These are phyloP conservation scores for Lichenothelia convexa DNA, from an alignment of 495 filamentous ascomycete genomes.

Conservation along the genomic window DNA sequence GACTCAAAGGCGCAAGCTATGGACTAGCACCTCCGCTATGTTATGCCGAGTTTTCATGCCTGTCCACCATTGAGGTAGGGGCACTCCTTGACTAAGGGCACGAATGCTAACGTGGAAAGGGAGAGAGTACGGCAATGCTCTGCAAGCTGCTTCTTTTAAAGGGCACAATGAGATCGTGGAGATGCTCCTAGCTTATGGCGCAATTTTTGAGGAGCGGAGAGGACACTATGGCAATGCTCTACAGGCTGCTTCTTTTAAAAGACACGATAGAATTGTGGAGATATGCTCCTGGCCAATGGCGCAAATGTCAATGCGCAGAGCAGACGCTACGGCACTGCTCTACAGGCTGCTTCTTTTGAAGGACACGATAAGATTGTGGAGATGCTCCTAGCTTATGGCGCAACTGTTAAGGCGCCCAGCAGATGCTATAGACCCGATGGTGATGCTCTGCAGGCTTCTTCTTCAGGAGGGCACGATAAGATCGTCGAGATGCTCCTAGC, in stretches of 20 bases:
- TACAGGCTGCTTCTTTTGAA: conserved; percentile 2
- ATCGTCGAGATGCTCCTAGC: conserved; percentile 3
- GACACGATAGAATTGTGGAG: conserved; percentile 1
- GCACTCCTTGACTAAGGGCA: conserved; percentile 3
- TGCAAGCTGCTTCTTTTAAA: conserved; percentile 2
- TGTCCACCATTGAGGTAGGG: too few relatives aligned
- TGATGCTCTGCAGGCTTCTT: too few relatives aligned
- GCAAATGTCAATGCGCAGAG: conserved; percentile 6
- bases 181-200: conserved; percentile 3
- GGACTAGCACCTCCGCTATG: too few relatives aligned
- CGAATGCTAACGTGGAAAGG: conserved; percentile 5
- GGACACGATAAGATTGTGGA: conserved; percentile 2
- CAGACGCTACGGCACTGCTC: conserved; percentile 2
- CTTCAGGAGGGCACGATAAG: conserved; percentile 1
- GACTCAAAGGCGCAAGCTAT: too few relatives aligned
- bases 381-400: conserved; percentile 3
- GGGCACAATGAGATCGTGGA: conserved; percentile 2
- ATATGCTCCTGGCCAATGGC: conserved; percentile 4
- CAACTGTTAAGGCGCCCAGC: conserved; percentile 5
- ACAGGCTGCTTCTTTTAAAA: conserved; percentile 3
- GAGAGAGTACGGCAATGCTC: conserved; percentile 2
- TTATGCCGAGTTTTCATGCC: too few relatives aligned
- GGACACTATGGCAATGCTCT: too few relatives aligned
- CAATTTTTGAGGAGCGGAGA: conserved; percentile 5
- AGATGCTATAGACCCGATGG: conserved; percentile 4